A percentile compares a stretch with the other conserved stretches of the same genome.
phyloP scores from a whole-genome alignment of 2,329 filamentous ascomycete genomes.

The Fusarium lyarnte region DNA sequence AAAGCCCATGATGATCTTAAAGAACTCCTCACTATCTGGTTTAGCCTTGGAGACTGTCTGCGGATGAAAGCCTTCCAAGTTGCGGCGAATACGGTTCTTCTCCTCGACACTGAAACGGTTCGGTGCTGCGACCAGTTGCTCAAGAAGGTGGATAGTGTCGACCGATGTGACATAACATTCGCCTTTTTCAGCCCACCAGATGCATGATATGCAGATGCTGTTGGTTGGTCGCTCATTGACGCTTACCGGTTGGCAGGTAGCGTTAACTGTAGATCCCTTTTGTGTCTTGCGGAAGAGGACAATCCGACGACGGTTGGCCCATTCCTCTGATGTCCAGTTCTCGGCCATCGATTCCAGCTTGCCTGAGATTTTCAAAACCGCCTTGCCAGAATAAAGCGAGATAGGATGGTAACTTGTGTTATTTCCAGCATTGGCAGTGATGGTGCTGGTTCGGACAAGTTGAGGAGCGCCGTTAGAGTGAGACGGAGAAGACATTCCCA shows the following conservation, averaged over 20 bases:
- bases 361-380: slow-evolving; percentile 83
- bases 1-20: slow-evolving; percentile 99
- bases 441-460: slow-evolving; percentile 66
- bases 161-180: slow-evolving; percentile 96
- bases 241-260: slow-evolving; percentile 81
- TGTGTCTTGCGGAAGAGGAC: slow-evolving; percentile 90
- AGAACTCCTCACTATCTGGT: slow-evolving; percentile 92
- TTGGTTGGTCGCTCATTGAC: slow-evolving; percentile 82
- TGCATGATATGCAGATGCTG: slow-evolving; percentile 96
- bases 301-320: slow-evolving; percentile 79
- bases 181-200: slow-evolving; percentile 92
- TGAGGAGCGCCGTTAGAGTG: slow-evolving; percentile 52
- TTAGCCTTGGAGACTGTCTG: slow-evolving; percentile 94
- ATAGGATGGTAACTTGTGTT: slow-evolving; percentile 76
- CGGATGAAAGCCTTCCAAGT: slow-evolving; percentile 93
- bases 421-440: slow-evolving; percentile 51
- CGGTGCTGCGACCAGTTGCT: slow-evolving; percentile 80
- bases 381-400: slow-evolving; percentile 84
- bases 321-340: slow-evolving; percentile 85
- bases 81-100: slow-evolving; percentile 96
- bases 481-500: slow-evolving; percentile 58
- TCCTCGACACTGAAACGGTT: slow-evolving; percentile 93
- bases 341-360: slow-evolving; percentile 86
- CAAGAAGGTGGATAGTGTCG: slow-evolving; percentile 94
- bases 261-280: slow-evolving; percentile 80